phyloP scores from a whole-genome alignment of 2,329 filamentous ascomycete species.

The Ilyonectria robusta region DNA sequence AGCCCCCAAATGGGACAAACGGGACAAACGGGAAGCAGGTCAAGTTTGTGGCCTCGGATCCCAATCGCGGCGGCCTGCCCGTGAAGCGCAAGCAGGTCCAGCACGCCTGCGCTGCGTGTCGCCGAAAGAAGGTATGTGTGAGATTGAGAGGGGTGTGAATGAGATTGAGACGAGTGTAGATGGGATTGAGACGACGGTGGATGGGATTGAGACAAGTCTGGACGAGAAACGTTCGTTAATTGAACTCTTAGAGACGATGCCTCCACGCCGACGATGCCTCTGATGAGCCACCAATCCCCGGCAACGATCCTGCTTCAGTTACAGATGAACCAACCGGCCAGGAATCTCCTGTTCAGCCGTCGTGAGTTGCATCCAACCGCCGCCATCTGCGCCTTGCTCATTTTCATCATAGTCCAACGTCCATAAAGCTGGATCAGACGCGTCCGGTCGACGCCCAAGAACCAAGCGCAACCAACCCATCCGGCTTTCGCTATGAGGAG shows the following conservation, averaged over 20 bases:
- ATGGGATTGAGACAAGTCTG: background rate
- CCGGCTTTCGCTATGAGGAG: conserved; percentile 33
- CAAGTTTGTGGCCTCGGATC: conserved; percentile 71
- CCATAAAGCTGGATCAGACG: conserved; percentile 22
- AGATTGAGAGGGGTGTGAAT: too few species aligned
- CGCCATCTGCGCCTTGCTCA: conserved; percentile 12
- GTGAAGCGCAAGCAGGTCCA: conserved; percentile 73
- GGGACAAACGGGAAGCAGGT: conserved; percentile 52
- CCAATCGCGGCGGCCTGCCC: conserved; percentile 63
- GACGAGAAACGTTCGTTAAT: background rate
- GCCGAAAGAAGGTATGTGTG: conserved; percentile 65
- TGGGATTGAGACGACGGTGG: background rate
- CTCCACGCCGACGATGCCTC: conserved; percentile 56
- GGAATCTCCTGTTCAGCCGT: conserved; percentile 49
- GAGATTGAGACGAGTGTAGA: too few species aligned
- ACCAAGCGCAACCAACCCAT: conserved; percentile 9
- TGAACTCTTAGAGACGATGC: conserved; percentile 58
- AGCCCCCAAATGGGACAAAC: conserved; percentile 53
- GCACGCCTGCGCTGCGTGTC: conserved; percentile 70
- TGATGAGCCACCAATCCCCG: conserved; percentile 42
- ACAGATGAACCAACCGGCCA: conserved; percentile 45
- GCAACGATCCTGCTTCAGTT: conserved; percentile 21
- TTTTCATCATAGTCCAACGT: conserved; percentile 30
- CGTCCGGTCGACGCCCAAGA: conserved; percentile 32
- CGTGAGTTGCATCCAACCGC: conserved; percentile 43